These are phyloP conservation scores for Alternaria burnsii DNA, from an alignment of 2,329 filamentous ascomycete species.

Conservation along the genomic window DNA sequence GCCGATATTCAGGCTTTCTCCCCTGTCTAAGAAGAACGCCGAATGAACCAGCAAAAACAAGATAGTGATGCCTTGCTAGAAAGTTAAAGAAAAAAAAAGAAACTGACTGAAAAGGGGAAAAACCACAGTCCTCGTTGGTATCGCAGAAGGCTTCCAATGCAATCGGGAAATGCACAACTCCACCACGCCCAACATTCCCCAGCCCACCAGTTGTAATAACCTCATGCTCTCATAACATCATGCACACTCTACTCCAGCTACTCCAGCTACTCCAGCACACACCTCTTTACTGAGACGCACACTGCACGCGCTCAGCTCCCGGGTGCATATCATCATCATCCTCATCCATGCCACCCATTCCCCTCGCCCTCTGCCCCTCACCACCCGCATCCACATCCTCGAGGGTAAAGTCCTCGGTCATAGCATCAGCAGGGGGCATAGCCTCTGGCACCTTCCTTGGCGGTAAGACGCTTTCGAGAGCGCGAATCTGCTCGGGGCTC, in stretches of 20 bases:
- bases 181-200: not conserved
- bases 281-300: slow-evolving; percentile 73
- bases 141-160: not conserved
- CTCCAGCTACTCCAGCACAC: slow-evolving; percentile 53
- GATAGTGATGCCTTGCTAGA: not conserved
- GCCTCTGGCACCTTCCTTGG: slow-evolving; percentile 68
- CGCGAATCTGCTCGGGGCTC: slow-evolving; percentile 74
- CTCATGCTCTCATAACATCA: not conserved
- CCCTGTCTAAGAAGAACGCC: no score
- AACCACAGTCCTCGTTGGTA: not conserved
- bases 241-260: not conserved
- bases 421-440: slow-evolving; percentile 79
- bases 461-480: slow-evolving; percentile 86
- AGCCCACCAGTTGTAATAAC: not conserved
- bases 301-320: slow-evolving; percentile 82
- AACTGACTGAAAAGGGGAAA: not conserved
- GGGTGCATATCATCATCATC: slow-evolving; percentile 68
- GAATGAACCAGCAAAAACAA: no score
- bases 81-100: not conserved
- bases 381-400: slow-evolving; percentile 79
- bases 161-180: not conserved
- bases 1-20: no score
- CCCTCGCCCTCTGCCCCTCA: slow-evolving; percentile 73
- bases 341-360: slow-evolving; percentile 70
- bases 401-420: slow-evolving; percentile 88